These are phyloP conservation scores for Leishmania guyanensis DNA, from an alignment of 208 protist species.

Conservation along the genomic window DNA sequence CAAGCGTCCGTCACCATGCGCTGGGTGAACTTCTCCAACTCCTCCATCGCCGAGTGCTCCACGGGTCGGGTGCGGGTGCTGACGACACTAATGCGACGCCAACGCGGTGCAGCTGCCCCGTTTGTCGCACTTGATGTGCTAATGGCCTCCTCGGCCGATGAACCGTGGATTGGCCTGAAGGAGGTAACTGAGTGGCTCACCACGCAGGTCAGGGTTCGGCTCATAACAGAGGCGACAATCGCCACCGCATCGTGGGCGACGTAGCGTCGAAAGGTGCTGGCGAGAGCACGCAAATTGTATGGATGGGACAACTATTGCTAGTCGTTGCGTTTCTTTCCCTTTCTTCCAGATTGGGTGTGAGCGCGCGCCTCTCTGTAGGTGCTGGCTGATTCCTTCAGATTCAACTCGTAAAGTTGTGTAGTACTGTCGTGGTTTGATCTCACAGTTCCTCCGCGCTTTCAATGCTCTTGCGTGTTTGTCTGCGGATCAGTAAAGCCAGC, in stretches of 20 bases:
- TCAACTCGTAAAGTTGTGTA: neutral
- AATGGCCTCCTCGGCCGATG: conserved; percentile 15
- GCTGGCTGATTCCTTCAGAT: neutral
- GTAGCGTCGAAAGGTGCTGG: neutral
- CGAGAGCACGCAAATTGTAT: neutral
- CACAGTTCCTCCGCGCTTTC: neutral
- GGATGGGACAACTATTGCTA: neutral
- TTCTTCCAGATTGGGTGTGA: neutral
- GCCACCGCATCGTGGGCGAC: neutral
- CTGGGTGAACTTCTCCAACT: conserved; percentile 47
- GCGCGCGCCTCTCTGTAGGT: neutral
- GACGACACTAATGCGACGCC: conserved; percentile 50
- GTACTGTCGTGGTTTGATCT: neutral
- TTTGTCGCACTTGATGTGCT: conserved; percentile 25
- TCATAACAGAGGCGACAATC: conserved; percentile 13
- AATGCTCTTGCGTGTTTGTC: neutral
- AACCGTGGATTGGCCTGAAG: conserved; percentile 28
- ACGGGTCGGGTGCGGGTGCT: conserved; percentile 45
- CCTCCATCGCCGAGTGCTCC: conserved; percentile 47
- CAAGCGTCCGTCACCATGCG: conserved; percentile 50
- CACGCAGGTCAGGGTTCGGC: conserved; percentile 20
- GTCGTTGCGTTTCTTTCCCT: neutral
- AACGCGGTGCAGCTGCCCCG: conserved; percentile 15
- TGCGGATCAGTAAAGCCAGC: neutral
- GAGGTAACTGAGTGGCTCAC: conserved; percentile 31